A percentile compares a stretch with the other conserved stretches of the same genome.
Conservation (phyloP, 2,329 filamentous ascomycete species). For the Phaeophleospora eucalypticola region DNA sequence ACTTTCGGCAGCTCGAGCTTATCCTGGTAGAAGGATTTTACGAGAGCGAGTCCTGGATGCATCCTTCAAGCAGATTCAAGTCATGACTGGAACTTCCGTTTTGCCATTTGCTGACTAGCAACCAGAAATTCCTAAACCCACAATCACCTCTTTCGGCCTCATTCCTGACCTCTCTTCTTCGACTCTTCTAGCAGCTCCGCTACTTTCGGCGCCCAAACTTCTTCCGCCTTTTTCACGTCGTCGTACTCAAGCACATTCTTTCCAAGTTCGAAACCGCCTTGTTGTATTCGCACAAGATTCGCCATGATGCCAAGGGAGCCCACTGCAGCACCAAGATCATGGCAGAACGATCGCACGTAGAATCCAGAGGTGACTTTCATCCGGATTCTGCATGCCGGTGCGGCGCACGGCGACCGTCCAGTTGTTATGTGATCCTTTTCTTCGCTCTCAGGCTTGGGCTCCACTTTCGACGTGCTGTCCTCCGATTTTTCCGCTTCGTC, state of each 20-base stretch:
- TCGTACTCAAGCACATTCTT: conserved; percentile 74
- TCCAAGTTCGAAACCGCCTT: conserved; percentile 73
- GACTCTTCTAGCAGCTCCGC: conserved; percentile 47
- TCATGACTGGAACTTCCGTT: no score
- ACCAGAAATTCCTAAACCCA: no score
- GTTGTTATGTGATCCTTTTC: conserved; percentile 19
- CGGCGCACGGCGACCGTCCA: conserved; percentile 25
- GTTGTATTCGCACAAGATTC: conserved; percentile 72
- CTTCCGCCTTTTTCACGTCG: conserved; percentile 71
- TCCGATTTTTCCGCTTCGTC: not conserved
- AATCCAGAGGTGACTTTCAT: conserved; percentile 95
- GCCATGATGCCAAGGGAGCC: conserved; percentile 83
- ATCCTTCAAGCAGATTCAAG: no score
- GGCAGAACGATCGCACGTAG: conserved; percentile 90
- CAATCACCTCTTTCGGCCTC: no score
- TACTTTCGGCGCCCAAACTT: conserved; percentile 77
- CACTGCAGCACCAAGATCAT: conserved; percentile 81
- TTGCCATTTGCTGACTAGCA: no score
- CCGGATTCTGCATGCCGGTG: conserved; percentile 74
- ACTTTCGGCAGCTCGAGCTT: no score
- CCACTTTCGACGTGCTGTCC: not conserved
- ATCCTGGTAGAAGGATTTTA: no score
- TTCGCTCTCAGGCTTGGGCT: conserved; percentile 27
- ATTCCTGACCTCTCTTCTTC: not conserved
- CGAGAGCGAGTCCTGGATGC: no score